Percentiles rank a stretch among this genome's conserved stretches.
These are phyloP conservation scores for Talaromyces wortmannii DNA, from an alignment of 495 filamentous ascomycete genomes.

Conservation along the genomic window DNA sequence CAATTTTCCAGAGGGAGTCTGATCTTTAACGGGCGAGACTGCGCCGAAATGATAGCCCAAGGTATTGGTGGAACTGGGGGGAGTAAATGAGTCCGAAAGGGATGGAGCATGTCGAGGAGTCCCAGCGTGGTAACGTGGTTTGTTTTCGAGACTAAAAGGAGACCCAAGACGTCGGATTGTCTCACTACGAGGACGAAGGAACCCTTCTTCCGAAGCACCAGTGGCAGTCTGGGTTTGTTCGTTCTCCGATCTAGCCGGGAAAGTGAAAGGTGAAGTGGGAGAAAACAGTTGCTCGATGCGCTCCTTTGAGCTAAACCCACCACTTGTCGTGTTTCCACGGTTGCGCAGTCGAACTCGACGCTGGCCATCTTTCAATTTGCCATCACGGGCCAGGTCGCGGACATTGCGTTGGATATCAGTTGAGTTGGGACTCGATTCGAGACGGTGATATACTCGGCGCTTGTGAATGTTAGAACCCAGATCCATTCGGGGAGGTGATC, in stretches of 20 bases:
- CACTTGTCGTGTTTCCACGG: slow-evolving; percentile 42
- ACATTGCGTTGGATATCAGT: slow-evolving; percentile 40
- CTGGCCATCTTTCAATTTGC: slow-evolving; percentile 36
- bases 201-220: slow-evolving; percentile 18
- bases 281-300: slow-evolving; percentile 40
- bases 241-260: slow-evolving; percentile 21
- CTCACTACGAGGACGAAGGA: slow-evolving; percentile 21
- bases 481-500: slow-evolving; percentile 42
- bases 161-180: slow-evolving; percentile 44
- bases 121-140: slow-evolving; percentile 16
- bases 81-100: slow-evolving; percentile 35
- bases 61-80: slow-evolving; percentile 15
- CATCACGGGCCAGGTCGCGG: slow-evolving; percentile 39
- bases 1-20: slow-evolving; percentile 7
- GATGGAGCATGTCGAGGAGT: slow-evolving; percentile 31
- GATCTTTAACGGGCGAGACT: slow-evolving; percentile 1
- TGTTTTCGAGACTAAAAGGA: slow-evolving; percentile 37
- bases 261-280: slow-evolving; percentile 34
- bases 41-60: neutral
- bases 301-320: slow-evolving; percentile 10
- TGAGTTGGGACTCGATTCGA: slow-evolving; percentile 38
- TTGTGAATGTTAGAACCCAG: slow-evolving; percentile 46
- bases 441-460: slow-evolving; percentile 35
- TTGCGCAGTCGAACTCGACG: slow-evolving; percentile 44
- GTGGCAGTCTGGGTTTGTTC: slow-evolving; percentile 17